A percentile compares a stretch with the other conserved stretches of the same genome.
Evolutionary conservation across 805 yeast species (phyloP).

Genomic region (Brettanomyces naardenensis): DNA sequence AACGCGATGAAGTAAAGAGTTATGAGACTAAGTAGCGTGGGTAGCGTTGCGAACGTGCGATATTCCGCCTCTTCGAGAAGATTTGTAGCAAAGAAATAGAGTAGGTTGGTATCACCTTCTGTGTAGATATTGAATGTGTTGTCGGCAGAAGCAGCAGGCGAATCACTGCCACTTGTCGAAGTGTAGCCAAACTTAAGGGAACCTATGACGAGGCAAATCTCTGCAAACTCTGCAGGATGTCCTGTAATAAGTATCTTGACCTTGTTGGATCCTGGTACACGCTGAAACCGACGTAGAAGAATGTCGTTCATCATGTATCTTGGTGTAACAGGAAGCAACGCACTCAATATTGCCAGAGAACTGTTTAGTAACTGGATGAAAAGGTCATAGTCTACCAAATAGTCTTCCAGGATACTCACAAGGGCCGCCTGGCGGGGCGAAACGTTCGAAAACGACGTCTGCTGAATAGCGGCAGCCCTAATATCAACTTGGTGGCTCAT

Average conservation of each 20-base stretch:
- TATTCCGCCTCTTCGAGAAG: constrained; percentile 14
- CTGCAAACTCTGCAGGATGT: constrained; percentile 13
- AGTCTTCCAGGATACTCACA: constrained; percentile 10
- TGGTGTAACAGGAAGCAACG: constrained; percentile 14
- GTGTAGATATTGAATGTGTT: background rate
- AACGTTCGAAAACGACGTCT: background rate
- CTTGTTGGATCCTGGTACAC: constrained; percentile 2
- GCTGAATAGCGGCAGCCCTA: background rate
- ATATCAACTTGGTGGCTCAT: background rate
- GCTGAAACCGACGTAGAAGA: constrained; percentile 8
- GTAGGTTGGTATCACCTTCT: constrained; percentile 13
- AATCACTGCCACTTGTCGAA: constrained; percentile 2
- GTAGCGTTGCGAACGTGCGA: constrained; percentile 10
- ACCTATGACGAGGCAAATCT: constrained; percentile 16
- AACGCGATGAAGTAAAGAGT: constrained; percentile 14
- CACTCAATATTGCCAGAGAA: constrained; percentile 3
- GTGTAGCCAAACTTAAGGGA: constrained; percentile 11
- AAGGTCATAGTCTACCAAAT: constrained; percentile 11
- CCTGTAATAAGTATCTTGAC: constrained; percentile 9
- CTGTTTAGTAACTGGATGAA: constrained; percentile 2
- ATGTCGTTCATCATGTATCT: constrained; percentile 6
- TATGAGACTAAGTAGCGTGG: constrained; percentile 12
- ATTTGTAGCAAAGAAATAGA: constrained; percentile 11
- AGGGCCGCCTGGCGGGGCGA: background rate
- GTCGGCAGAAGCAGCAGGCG: background rate